Conservation (phyloP, 345 rosid species). For the Balakata baccata region DNA sequence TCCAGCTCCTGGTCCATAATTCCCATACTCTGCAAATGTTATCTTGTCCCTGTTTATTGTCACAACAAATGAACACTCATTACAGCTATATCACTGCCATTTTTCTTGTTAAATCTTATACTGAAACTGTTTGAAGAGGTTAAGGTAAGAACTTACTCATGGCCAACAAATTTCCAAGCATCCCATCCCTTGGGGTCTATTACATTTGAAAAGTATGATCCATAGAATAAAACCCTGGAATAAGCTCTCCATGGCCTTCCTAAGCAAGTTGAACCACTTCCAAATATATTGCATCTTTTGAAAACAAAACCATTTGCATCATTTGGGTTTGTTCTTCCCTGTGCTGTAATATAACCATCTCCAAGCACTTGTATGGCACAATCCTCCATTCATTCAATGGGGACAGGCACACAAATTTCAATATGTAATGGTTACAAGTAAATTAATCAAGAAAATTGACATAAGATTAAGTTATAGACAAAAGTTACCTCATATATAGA, state of each 20-base stretch:
- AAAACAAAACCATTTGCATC: conserved; percentile 56
- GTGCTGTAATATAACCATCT: conserved; percentile 58
- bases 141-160: conserved; percentile 30
- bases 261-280: conserved; percentile 34
- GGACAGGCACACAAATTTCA: no score
- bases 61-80: neutral
- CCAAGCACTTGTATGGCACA: conserved; percentile 53
- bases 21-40: conserved; percentile 38
- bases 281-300: conserved; percentile 43
- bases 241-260: conserved; percentile 61
- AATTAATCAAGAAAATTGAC: no score
- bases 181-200: conserved; percentile 47
- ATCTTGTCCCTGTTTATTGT: conserved; percentile 31
- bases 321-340: conserved; percentile 37
- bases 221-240: conserved; percentile 52
- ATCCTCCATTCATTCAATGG: conserved; percentile 20
- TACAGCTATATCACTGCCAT: neutral
- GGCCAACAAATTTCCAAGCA: conserved; percentile 35
- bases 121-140: neutral
- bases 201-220: conserved; percentile 26
- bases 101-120: no score
- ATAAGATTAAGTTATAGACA: neutral
- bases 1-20: conserved; percentile 48
- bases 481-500: conserved; percentile 66
- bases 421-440: no score